Evolutionary conservation across 306 rosid species (phyloP).

Genomic region (Quillaja saponaria): DNA sequence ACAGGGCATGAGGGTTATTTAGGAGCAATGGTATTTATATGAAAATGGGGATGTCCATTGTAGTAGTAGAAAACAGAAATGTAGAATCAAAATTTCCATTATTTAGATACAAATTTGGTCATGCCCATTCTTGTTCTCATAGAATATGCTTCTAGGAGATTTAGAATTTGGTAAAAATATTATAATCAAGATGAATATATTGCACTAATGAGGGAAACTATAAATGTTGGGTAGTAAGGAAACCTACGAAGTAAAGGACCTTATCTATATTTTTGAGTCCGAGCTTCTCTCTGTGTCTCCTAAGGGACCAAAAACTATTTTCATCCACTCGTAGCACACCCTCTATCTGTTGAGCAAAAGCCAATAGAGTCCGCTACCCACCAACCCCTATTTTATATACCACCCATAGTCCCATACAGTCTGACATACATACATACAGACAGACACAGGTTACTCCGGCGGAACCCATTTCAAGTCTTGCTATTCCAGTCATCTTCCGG

Average conservation of each 20-base stretch:
- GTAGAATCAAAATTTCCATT: no score
- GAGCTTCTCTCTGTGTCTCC: slow-evolving; percentile 53
- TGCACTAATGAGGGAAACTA: not conserved
- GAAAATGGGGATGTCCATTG: no score
- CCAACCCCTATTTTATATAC: slow-evolving; percentile 41
- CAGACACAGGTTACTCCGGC: slow-evolving; percentile 27
- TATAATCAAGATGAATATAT: no score
- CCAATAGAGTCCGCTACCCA: slow-evolving; percentile 39
- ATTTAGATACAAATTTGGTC: no score
- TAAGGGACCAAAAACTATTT: slow-evolving; percentile 52
- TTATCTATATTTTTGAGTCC: slow-evolving; percentile 37
- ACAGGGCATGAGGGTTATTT: no score
- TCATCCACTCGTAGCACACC: slow-evolving; percentile 70
- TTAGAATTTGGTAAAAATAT: no score
- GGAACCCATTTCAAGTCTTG: slow-evolving; percentile 33
- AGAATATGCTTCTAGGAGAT: no score
- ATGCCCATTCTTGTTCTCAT: no score
- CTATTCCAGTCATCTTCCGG: slow-evolving; percentile 35
- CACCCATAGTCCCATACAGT: slow-evolving; percentile 23
- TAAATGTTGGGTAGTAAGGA: not conserved
- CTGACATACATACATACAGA: slow-evolving; percentile 15
- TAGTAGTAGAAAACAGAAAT: no score
- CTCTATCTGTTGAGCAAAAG: slow-evolving; percentile 81
- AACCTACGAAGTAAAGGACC: slow-evolving; percentile 11
- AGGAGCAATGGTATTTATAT: no score